phyloP scores from a whole-genome alignment of 768 basidiomycete species.

The Lactifluus piperatus region DNA sequence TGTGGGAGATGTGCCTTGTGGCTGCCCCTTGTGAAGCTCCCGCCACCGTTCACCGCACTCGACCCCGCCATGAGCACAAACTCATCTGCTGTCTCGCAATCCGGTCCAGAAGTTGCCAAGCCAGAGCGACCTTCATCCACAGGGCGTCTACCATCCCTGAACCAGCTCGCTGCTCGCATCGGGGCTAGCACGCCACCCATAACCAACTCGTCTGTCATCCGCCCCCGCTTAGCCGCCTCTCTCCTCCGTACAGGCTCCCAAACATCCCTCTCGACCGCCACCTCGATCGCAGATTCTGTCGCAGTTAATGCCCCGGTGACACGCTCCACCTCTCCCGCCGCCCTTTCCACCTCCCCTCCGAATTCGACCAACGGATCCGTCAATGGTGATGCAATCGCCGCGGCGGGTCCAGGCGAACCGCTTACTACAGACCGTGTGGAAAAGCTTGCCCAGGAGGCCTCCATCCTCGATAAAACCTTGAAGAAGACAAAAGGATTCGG shows the following conservation, averaged over 20 bases:
- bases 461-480: conserved; percentile 22
- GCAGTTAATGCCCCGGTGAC: conserved; percentile 61
- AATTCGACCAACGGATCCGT: conserved; percentile 36
- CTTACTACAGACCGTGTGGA: conserved; percentile 62
- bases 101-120: conserved; percentile 31
- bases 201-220: conserved; percentile 27
- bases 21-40: not conserved
- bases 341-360: conserved; percentile 39
- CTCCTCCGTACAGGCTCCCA: conserved; percentile 54
- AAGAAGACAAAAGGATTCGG: conserved; percentile 54
- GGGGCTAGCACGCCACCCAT: conserved; percentile 32
- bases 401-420: conserved; percentile 33
- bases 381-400: conserved; percentile 27
- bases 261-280: conserved; percentile 29
- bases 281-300: conserved; percentile 46
- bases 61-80: conserved; percentile 16
- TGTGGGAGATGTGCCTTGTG: too few relatives aligned
- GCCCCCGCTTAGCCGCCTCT: conserved; percentile 69
- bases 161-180: conserved; percentile 76
- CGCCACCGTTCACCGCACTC: conserved; percentile 1
- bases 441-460: conserved; percentile 50
- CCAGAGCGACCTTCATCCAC: conserved; percentile 30
- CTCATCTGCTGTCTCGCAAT: conserved; percentile 18
- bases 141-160: conserved; percentile 58
- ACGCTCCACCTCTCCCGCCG: conserved; percentile 57